Evolutionary conservation across 768 basidiomycete species (phyloP).

Genomic region (Suillus tomentosus): DNA sequence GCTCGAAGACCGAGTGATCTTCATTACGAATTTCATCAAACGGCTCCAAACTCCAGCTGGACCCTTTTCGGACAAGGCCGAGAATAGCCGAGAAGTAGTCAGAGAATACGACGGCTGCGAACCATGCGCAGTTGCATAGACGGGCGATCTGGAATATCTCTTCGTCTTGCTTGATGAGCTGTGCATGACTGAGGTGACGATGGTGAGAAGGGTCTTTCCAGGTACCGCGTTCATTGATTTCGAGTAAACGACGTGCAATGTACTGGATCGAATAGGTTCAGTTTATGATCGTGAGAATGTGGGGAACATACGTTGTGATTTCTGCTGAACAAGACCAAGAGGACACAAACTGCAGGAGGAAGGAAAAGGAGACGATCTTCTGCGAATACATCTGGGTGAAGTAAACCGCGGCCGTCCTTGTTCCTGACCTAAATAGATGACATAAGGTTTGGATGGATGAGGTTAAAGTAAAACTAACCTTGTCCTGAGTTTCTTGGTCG

Average conservation of each 20-base stretch:
- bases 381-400: constrained; percentile 73
- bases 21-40: constrained; percentile 69
- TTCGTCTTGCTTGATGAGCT: constrained; percentile 59
- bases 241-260: constrained; percentile 73
- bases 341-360: constrained; percentile 72
- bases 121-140: constrained; percentile 80
- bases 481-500: constrained; percentile 58
- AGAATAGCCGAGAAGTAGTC: constrained; percentile 84
- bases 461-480: constrained; percentile 38
- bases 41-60: constrained; percentile 74
- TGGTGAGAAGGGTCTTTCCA: constrained; percentile 58
- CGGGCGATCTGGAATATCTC: constrained; percentile 86
- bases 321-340: constrained; percentile 88
- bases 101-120: constrained; percentile 73
- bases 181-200: constrained; percentile 30
- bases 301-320: constrained; percentile 73
- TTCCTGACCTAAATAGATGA: constrained; percentile 28
- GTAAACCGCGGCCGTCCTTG: constrained; percentile 63
- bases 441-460: background rate
- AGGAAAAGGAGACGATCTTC: constrained; percentile 78
- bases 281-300: background rate
- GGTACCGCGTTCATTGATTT: constrained; percentile 76
- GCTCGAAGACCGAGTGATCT: constrained; percentile 69
- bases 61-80: constrained; percentile 76
- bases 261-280: constrained; percentile 46